Percentiles rank a stretch among this genome's conserved stretches.
These are phyloP conservation scores for Hamamelis virginiana DNA, from an alignment of 164 flowering plant species.

Conservation along the genomic window DNA sequence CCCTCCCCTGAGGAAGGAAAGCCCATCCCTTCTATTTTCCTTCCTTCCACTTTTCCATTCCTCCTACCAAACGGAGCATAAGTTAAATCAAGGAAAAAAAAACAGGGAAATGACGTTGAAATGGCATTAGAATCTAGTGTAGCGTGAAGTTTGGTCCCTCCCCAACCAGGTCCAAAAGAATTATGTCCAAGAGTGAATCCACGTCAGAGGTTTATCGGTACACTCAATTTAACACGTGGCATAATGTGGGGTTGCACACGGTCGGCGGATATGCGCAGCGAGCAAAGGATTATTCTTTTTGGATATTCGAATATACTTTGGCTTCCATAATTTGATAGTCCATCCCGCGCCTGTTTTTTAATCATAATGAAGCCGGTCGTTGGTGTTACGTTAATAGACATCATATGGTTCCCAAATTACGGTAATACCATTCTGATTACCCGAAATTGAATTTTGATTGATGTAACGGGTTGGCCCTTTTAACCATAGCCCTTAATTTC, in stretches of 20 bases:
- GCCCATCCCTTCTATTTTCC: too few relatives aligned
- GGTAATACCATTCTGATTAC: neutral
- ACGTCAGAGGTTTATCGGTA: neutral
- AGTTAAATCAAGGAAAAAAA: too few relatives aligned
- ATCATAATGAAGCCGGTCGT: neutral
- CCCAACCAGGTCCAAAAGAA: too few relatives aligned
- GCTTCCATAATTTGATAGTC: neutral
- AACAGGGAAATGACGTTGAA: too few relatives aligned
- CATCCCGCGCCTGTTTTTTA: neutral
- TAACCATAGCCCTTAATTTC: neutral
- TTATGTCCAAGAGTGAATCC: constrained; percentile 4
- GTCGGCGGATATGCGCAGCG: constrained; percentile 15
- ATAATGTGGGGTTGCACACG: neutral
- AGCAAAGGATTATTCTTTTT: constrained; percentile 21
- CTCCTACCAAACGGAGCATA: too few relatives aligned
- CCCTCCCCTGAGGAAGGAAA: too few relatives aligned
- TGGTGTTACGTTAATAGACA: constrained; percentile 4
- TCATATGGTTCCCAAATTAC: neutral
- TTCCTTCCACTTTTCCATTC: too few relatives aligned
- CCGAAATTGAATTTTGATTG: neutral
- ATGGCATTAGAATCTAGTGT: too few relatives aligned
- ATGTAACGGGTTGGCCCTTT: neutral
- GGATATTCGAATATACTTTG: constrained; percentile 32
- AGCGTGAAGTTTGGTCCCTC: too few relatives aligned
- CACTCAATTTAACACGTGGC: neutral